Evolutionary conservation across 2,329 filamentous ascomycete genomes (phyloP).

Genomic region (Madurella mycetomatis): DNA sequence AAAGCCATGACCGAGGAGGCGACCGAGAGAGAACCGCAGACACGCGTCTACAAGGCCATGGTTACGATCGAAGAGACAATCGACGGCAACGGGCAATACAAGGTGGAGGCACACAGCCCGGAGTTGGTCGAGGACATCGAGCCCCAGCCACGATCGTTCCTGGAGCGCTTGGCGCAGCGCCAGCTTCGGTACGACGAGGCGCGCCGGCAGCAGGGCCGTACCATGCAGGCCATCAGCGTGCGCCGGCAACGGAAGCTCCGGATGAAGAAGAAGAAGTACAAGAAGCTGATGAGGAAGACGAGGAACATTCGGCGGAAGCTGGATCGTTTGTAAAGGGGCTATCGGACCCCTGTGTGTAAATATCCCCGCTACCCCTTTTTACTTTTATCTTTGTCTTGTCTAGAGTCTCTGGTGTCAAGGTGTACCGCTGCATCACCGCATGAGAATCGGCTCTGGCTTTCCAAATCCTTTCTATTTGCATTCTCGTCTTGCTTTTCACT

Average conservation of each 20-base stretch:
- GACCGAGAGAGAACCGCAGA: conserved; percentile 39
- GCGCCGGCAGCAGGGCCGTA: conserved; percentile 42
- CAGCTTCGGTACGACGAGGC: conserved; percentile 57
- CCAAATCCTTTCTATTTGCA: background rate
- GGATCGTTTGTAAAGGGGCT: conserved; percentile 52
- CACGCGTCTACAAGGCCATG: conserved; percentile 58
- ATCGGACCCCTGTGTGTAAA: conserved; percentile 12
- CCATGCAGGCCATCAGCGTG: conserved; percentile 82
- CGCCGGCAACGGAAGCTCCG: conserved; percentile 88
- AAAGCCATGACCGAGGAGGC: conserved; percentile 30
- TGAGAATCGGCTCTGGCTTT: background rate
- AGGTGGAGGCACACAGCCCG: conserved; percentile 58
- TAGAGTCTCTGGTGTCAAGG: conserved; percentile 12
- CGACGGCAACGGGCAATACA: conserved; percentile 55
- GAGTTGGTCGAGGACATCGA: conserved; percentile 48
- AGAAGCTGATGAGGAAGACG: conserved; percentile 95
- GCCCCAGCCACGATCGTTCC: conserved; percentile 51
- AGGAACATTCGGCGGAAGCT: conserved; percentile 83
- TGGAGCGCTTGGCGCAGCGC: conserved; percentile 65
- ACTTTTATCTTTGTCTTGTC: conserved; percentile 2
- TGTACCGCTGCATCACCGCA: conserved; percentile 3
- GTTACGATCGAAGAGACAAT: conserved; percentile 65
- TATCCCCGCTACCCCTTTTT: conserved; percentile 12
- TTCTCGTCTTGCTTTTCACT: background rate
- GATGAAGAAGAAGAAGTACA: conserved; percentile 99